A percentile compares a stretch with the other conserved stretches of the same genome.
phyloP scores from a whole-genome alignment of 2,329 filamentous ascomycete species.

The Monilinia polystroma region DNA sequence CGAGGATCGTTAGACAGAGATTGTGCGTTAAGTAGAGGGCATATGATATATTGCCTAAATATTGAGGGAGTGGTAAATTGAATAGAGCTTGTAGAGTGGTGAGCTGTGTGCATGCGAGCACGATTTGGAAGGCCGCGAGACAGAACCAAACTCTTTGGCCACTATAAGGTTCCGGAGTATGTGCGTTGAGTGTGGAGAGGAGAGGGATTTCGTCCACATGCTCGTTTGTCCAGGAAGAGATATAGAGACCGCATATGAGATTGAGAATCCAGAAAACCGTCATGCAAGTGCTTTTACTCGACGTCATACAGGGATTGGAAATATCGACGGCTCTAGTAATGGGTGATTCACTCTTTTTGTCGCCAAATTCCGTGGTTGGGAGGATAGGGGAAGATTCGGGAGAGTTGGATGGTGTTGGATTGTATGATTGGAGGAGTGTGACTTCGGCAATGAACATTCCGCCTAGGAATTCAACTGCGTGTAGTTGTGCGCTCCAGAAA shows the following conservation, averaged over 20 bases:
- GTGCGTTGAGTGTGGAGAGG: conserved; percentile 30
- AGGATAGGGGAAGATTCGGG: conserved; percentile 19
- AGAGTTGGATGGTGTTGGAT: background rate
- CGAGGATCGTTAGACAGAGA: conserved; percentile 44
- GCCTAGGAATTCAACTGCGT: conserved; percentile 46
- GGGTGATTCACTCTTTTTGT: conserved; percentile 29
- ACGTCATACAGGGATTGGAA: conserved; percentile 15
- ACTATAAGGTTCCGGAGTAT: conserved; percentile 34
- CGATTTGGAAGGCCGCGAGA: conserved; percentile 37
- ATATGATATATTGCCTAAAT: conserved; percentile 57
- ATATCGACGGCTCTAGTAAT: conserved; percentile 17
- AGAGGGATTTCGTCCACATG: conserved; percentile 33
- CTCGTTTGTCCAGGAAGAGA: conserved; percentile 38
- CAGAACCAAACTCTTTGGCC: conserved; percentile 38
- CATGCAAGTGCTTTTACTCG: conserved; percentile 17
- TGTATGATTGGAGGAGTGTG: conserved; percentile 42
- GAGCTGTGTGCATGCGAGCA: conserved; percentile 41
- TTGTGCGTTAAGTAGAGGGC: conserved; percentile 60
- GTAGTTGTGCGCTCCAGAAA: conserved; percentile 34
- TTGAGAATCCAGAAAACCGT: conserved; percentile 36
- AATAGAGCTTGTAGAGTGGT: conserved; percentile 46
- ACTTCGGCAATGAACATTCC: conserved; percentile 49
- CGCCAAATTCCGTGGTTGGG: conserved; percentile 30
- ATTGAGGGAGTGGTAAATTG: conserved; percentile 50
- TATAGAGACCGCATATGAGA: conserved; percentile 34